Conservation (phyloP, 176 grass and related monocot genomes). For the Avena atlantica region DNA sequence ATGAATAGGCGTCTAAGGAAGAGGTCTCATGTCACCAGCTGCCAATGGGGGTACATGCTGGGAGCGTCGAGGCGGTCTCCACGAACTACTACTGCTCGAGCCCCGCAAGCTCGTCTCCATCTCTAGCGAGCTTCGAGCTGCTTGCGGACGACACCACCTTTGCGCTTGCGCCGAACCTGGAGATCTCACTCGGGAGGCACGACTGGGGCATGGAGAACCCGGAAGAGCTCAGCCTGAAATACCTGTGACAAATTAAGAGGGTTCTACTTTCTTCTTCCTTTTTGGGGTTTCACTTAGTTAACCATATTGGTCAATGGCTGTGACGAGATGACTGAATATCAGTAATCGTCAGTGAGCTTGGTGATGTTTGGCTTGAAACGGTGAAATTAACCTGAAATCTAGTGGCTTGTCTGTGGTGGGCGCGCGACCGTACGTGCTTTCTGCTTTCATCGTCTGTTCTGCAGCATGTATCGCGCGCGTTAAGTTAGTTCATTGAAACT, state of each 20-base stretch:
- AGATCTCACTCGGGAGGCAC: constrained; percentile 84
- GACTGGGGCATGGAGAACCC: constrained; percentile 56
- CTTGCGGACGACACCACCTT: constrained; percentile 10
- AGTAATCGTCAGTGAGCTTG: constrained; percentile 22
- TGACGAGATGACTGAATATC: constrained; percentile 30
- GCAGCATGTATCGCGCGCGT: not conserved
- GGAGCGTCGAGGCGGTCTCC: constrained; percentile 7
- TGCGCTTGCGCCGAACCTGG: constrained; percentile 57
- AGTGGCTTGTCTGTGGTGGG: not conserved
- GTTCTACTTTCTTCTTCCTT: too few species aligned
- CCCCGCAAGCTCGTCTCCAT: constrained; percentile 47
- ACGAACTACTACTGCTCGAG: constrained; percentile 39
- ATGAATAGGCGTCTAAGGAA: constrained; percentile 44
- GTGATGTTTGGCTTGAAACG: constrained; percentile 28
- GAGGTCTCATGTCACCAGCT: constrained; percentile 29
- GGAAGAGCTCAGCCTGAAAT: constrained; percentile 50
- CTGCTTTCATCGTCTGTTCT: not conserved
- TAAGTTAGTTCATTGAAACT: not conserved
- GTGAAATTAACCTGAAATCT: not conserved
- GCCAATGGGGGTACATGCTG: constrained; percentile 30
- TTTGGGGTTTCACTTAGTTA: constrained; percentile 32
- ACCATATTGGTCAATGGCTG: constrained; percentile 33
- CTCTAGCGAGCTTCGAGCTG: constrained; percentile 46
- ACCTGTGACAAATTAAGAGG: constrained; percentile 21
- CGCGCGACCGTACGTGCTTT: not conserved